phyloP scores from a whole-genome alignment of 2,329 filamentous ascomycete species.

The Phaeosphaeriaceae sp. region DNA sequence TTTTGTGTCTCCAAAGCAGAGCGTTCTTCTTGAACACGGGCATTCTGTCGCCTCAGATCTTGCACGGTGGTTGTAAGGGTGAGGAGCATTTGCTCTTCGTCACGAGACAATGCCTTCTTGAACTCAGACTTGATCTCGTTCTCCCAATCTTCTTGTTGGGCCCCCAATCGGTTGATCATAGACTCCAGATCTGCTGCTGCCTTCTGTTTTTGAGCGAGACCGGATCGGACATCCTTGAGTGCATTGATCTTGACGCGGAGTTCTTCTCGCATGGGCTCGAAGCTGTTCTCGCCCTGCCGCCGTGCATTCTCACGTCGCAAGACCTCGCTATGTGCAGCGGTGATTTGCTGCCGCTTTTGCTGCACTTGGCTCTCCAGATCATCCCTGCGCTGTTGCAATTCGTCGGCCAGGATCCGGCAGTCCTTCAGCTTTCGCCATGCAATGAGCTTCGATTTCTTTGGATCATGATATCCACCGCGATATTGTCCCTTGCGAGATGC shows the following conservation, averaged over 20 bases:
- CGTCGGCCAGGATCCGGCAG: constrained; percentile 78
- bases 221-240: constrained; percentile 75
- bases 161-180: constrained; percentile 63
- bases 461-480: constrained; percentile 93
- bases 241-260: constrained; percentile 77
- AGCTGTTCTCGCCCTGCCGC: constrained; percentile 80
- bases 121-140: constrained; percentile 85
- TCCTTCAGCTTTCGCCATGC: constrained; percentile 78
- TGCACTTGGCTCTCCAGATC: constrained; percentile 77
- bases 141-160: constrained; percentile 79
- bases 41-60: constrained; percentile 78
- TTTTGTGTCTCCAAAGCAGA: constrained; percentile 83
- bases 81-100: constrained; percentile 85
- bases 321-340: constrained; percentile 80
- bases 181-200: constrained; percentile 74
- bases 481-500: constrained; percentile 95
- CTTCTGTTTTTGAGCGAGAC: constrained; percentile 74
- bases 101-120: constrained; percentile 83
- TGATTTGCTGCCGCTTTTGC: constrained; percentile 86
- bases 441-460: constrained; percentile 84
- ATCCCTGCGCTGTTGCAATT: constrained; percentile 67
- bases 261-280: constrained; percentile 80
- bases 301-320: constrained; percentile 83
- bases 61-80: constrained; percentile 73
- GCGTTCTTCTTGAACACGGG: constrained; percentile 75